Evolutionary conservation across 768 basidiomycete genomes (phyloP).

Genomic region (Pisolithus microcarpus): DNA sequence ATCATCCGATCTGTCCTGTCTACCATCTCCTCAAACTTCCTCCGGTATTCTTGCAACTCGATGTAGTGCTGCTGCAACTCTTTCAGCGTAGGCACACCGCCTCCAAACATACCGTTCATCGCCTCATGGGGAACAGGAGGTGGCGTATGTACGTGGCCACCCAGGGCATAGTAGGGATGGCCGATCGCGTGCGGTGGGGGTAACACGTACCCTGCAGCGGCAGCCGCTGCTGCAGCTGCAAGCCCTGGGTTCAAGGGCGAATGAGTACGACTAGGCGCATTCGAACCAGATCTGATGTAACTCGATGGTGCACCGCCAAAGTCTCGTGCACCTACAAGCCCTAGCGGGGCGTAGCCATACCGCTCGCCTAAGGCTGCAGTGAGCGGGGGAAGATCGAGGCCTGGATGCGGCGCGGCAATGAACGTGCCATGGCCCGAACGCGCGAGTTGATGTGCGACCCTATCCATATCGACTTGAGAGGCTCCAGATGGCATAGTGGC

Average conservation of each 20-base stretch:
- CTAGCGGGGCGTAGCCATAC: constrained; percentile 32
- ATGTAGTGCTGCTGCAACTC: constrained; percentile 71
- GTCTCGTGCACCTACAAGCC: constrained; percentile 26
- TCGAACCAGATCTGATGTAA: constrained; percentile 58
- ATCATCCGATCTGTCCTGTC: constrained; percentile 70
- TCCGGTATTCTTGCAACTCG: constrained; percentile 56
- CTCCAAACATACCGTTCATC: constrained; percentile 21
- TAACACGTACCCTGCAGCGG: constrained; percentile 35
- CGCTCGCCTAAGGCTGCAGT: constrained; percentile 34
- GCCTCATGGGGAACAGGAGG: constrained; percentile 21
- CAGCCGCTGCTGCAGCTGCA: constrained; percentile 24
- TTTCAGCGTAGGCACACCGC: constrained; percentile 36
- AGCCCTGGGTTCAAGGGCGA: constrained; percentile 55
- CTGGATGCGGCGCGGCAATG: constrained; percentile 33
- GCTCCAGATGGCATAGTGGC: constrained; percentile 24
- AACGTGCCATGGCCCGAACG: constrained; percentile 30
- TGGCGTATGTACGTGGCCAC: constrained; percentile 27
- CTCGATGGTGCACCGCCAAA: constrained; percentile 40
- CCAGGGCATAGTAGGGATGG: constrained; percentile 31
- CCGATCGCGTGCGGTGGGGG: constrained; percentile 32
- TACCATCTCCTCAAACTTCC: constrained; percentile 65
- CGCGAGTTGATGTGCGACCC: constrained; percentile 29
- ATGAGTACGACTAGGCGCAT: constrained; percentile 66
- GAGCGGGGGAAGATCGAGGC: constrained; percentile 60
- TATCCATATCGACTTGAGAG: constrained; percentile 18